phyloP scores from a whole-genome alignment of 2,329 filamentous ascomycete genomes.

The Leptographium wingfieldii region DNA sequence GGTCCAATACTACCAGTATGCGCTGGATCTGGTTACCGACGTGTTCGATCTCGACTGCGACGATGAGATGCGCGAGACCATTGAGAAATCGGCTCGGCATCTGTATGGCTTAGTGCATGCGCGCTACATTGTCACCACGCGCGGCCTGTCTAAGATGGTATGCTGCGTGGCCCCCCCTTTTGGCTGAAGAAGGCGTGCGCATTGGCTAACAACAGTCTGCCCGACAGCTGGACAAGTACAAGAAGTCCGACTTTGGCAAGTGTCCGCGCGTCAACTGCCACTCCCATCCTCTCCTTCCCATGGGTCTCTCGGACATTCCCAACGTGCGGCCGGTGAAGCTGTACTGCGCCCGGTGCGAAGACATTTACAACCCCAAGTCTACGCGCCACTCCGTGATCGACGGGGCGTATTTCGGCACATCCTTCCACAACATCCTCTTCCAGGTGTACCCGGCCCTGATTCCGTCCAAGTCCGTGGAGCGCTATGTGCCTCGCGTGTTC shows the following conservation, averaged over 20 bases:
- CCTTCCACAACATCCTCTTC: slow-evolving; percentile 98
- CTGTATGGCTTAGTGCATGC: slow-evolving; percentile 94
- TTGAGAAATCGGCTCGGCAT: slow-evolving; percentile 92
- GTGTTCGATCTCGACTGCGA: slow-evolving; percentile 98
- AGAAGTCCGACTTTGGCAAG: slow-evolving; percentile 95
- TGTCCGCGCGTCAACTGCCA: slow-evolving; percentile 94
- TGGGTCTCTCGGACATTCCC: slow-evolving; percentile 83
- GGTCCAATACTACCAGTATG: slow-evolving; percentile 98
- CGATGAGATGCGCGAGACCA: slow-evolving; percentile 94
- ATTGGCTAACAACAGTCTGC: too few relatives aligned
- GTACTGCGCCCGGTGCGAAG: slow-evolving; percentile 94
- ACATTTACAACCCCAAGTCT: slow-evolving; percentile 97
- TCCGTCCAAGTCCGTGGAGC: slow-evolving; percentile 70
- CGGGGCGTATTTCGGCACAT: slow-evolving; percentile 94
- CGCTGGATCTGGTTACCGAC: slow-evolving; percentile 90
- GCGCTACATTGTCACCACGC: slow-evolving; percentile 89
- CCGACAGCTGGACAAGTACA: slow-evolving; percentile 91
- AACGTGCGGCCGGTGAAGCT: slow-evolving; percentile 88
- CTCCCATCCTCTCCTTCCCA: slow-evolving; percentile 82
- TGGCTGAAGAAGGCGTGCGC: neutral
- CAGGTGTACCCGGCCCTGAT: slow-evolving; percentile 91
- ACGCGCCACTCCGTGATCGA: slow-evolving; percentile 91
- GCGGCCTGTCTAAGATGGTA: slow-evolving; percentile 94
- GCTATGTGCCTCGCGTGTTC: slow-evolving; percentile 81
- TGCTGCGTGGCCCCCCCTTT: slow-evolving; percentile 11